Percentiles rank a stretch among this genome's conserved stretches.
Evolutionary conservation across 805 yeast genomes (phyloP).

Genomic region (Candida germanica): DNA sequence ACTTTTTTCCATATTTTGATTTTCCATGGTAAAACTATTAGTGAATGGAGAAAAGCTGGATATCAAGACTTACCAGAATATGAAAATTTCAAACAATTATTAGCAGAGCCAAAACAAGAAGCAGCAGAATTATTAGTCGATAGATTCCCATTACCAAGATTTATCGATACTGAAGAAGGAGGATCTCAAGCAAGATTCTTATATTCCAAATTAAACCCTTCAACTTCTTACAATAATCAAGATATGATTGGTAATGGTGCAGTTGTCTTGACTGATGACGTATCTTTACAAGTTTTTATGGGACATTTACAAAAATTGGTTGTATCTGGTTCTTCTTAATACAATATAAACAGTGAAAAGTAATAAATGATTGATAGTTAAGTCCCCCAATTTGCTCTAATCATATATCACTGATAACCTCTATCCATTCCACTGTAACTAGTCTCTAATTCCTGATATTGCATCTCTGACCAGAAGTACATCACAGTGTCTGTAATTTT

Average conservation of each 20-base stretch:
- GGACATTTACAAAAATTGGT: slow-evolving; percentile 47
- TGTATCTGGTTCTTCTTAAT: slow-evolving; percentile 16
- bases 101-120: slow-evolving; percentile 60
- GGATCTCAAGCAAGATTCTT: slow-evolving; percentile 74
- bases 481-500: too few species aligned
- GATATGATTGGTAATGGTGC: slow-evolving; percentile 22
- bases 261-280: slow-evolving; percentile 57
- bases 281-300: slow-evolving; percentile 55
- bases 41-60: slow-evolving; percentile 63
- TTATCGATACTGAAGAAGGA: slow-evolving; percentile 71
- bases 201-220: slow-evolving; percentile 67
- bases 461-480: too few species aligned
- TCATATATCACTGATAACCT: too few species aligned
- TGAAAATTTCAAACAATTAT: slow-evolving; percentile 54
- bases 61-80: slow-evolving; percentile 63
- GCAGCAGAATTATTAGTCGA: slow-evolving; percentile 64
- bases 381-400: too few species aligned
- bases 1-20: slow-evolving; percentile 67
- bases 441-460: too few species aligned
- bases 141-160: slow-evolving; percentile 69
- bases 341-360: too few species aligned
- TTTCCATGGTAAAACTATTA: slow-evolving; percentile 62
- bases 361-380: too few species aligned
- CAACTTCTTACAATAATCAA: slow-evolving; percentile 44
- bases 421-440: too few species aligned